phyloP scores from a whole-genome alignment of 768 basidiomycete genomes.

The Suillus bovinus region DNA sequence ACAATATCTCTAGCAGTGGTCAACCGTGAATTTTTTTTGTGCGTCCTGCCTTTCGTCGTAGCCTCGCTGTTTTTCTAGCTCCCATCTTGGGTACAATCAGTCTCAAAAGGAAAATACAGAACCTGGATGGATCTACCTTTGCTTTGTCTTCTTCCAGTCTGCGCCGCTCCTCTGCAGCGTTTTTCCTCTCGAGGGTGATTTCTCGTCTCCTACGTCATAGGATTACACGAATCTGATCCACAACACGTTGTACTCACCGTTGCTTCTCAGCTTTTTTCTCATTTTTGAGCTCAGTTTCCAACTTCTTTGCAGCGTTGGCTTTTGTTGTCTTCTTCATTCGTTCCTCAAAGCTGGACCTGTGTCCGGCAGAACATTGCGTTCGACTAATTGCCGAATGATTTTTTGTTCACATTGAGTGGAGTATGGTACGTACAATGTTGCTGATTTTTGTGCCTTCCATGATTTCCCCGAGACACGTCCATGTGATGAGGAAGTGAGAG shows the following conservation, averaged over 20 bases:
- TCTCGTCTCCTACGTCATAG: constrained; percentile 53
- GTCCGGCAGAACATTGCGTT: constrained; percentile 62
- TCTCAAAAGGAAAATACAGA: background rate
- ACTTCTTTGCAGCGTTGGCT: constrained; percentile 68
- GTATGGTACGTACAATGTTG: constrained; percentile 46
- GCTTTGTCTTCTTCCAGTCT: constrained; percentile 47
- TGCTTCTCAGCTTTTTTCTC: constrained; percentile 71
- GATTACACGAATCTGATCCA: background rate
- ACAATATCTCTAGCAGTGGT: constrained; percentile 19
- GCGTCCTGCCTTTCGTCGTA: constrained; percentile 71
- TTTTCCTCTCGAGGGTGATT: constrained; percentile 70
- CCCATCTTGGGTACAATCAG: constrained; percentile 59
- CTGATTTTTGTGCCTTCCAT: constrained; percentile 57
- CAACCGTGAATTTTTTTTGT: constrained; percentile 81
- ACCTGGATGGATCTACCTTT: constrained; percentile 13
- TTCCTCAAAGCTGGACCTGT: constrained; percentile 70
- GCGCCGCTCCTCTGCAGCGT: constrained; percentile 69
- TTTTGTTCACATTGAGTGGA: constrained; percentile 5
- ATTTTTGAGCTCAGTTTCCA: constrained; percentile 71
- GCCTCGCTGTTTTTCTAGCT: constrained; percentile 70
- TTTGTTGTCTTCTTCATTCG: constrained; percentile 70
- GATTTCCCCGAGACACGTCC: constrained; percentile 71
- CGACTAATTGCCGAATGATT: constrained; percentile 38
- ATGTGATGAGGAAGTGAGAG: constrained; percentile 57
- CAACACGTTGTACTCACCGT: constrained; percentile 40